phyloP scores from a whole-genome alignment of 345 rosid genomes.

The Microthlaspi erraticum region DNA sequence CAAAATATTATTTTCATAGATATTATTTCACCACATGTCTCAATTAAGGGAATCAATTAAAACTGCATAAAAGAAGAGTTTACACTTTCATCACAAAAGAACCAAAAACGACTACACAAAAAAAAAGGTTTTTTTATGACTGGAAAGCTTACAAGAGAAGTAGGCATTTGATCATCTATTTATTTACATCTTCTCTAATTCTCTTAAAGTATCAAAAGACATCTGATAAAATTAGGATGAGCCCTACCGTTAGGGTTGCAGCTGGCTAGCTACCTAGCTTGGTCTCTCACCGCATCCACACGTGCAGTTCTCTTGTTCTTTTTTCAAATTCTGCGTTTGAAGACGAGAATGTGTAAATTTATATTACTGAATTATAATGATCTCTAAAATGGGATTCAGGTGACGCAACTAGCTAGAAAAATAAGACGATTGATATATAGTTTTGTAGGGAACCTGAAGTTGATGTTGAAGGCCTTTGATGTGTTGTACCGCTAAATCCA shows the following conservation, averaged over 20 bases:
- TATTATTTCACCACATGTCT: no score
- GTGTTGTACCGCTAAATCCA: constrained; percentile 95
- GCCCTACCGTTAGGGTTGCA: constrained; percentile 24
- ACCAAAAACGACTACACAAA: no score
- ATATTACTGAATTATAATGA: background rate
- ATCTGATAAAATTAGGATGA: constrained; percentile 12
- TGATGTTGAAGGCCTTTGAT: constrained; percentile 92
- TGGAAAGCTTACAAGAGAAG: constrained; percentile 33
- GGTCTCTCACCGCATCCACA: constrained; percentile 60
- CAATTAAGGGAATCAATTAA: no score
- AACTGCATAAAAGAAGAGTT: no score
- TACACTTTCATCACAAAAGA: no score
- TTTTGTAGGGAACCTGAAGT: constrained; percentile 65
- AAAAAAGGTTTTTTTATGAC: background rate
- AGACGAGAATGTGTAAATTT: background rate
- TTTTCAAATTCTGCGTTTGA: constrained; percentile 67
- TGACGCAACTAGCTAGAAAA: background rate
- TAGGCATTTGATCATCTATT: constrained; percentile 28
- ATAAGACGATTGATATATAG: constrained; percentile 4
- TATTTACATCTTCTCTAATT: constrained; percentile 38
- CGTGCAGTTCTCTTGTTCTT: constrained; percentile 71
- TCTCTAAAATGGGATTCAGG: constrained; percentile 14
- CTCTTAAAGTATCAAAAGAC: constrained; percentile 24
- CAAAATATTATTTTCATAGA: no score
- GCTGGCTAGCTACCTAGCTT: constrained; percentile 26